phyloP scores from a whole-genome alignment of 2,329 filamentous ascomycete genomes.

The Sclerotinia sclerotiorum region DNA sequence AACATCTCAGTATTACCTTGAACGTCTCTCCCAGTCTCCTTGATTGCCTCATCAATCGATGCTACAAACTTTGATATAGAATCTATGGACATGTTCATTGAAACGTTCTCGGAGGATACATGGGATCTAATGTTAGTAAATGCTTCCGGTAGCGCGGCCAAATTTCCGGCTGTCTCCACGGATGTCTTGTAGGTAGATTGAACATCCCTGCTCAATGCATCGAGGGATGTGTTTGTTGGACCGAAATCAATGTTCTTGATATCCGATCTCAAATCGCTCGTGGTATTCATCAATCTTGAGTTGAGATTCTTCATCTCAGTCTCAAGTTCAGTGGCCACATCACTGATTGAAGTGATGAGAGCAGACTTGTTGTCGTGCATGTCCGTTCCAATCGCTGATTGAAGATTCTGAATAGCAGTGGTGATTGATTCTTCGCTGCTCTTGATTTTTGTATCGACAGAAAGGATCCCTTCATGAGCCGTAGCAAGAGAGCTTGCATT shows the following conservation, averaged over 20 bases:
- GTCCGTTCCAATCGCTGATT: conserved; percentile 22
- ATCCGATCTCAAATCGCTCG: conserved; percentile 23
- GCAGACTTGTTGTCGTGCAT: conserved; percentile 20
- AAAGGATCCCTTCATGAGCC: conserved; percentile 24
- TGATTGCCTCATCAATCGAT: conserved; percentile 24
- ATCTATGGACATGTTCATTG: conserved; percentile 23
- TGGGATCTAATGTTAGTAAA: conserved; percentile 24
- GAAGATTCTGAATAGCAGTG: conserved; percentile 23
- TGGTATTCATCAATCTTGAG: conserved; percentile 23
- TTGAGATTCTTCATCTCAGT: conserved; percentile 24
- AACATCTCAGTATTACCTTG: conserved; percentile 25
- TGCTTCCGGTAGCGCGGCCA: conserved; percentile 22
- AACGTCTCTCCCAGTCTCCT: conserved; percentile 24
- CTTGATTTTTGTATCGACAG: conserved; percentile 24
- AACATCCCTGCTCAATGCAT: conserved; percentile 25
- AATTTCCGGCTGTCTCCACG: conserved; percentile 2
- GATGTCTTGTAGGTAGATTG: conserved; percentile 19
- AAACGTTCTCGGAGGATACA: conserved; percentile 23
- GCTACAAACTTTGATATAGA: conserved; percentile 23
- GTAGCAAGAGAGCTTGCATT: conserved; percentile 23
- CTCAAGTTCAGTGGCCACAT: conserved; percentile 25
- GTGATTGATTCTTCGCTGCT: conserved; percentile 24
- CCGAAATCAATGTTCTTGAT: conserved; percentile 26
- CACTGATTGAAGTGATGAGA: conserved; percentile 22
- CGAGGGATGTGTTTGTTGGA: conserved; percentile 22